A percentile compares a stretch with the other conserved stretches of the same genome.
phyloP scores from a whole-genome alignment of 73 alveolate species.

The Paramecium tetraurelia region DNA sequence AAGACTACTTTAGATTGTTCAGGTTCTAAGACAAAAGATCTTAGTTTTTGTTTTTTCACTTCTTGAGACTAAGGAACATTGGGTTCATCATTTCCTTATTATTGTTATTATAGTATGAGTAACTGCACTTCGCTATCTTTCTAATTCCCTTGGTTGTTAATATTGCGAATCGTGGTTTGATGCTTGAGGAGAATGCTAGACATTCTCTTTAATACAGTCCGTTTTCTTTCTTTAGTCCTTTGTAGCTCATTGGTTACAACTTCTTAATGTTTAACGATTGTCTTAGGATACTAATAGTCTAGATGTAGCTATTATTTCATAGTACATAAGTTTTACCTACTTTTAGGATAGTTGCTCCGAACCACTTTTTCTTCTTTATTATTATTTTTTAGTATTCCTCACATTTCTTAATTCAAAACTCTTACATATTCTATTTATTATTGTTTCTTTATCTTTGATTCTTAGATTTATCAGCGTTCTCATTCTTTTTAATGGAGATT shows the following conservation, averaged over 20 bases:
- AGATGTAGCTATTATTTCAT: not conserved
- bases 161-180: not conserved
- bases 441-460: not conserved
- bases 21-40: not conserved
- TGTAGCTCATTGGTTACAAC: not conserved
- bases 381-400: not conserved
- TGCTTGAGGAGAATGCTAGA: not conserved
- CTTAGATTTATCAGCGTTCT: not conserved
- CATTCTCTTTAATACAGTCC: not conserved
- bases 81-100: not conserved
- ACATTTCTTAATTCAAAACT: not conserved
- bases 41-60: not conserved
- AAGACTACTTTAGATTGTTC: not conserved
- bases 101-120: not conserved
- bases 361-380: conserved; percentile 7
- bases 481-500: not conserved
- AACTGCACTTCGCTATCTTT: not conserved
- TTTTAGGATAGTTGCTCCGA: not conserved
- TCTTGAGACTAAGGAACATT: not conserved
- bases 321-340: not conserved
- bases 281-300: not conserved
- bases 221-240: not conserved
- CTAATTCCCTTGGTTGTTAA: not conserved
- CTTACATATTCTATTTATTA: not conserved
- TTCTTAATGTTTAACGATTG: not conserved